These are phyloP conservation scores for Neurospora intermedia DNA, from an alignment of 495 filamentous ascomycete species.

Conservation along the genomic window DNA sequence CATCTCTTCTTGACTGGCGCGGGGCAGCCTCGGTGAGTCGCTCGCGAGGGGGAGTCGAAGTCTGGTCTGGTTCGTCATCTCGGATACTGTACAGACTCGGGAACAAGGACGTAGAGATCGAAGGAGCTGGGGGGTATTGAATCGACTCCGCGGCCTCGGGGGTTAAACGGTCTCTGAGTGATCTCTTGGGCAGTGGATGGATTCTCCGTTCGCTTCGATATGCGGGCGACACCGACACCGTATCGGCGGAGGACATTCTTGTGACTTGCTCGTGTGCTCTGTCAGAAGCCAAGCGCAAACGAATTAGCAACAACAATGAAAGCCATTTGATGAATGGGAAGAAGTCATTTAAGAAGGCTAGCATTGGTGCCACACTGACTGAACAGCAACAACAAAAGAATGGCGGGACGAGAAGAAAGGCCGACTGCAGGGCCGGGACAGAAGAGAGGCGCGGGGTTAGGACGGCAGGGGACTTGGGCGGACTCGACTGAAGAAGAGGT, in stretches of 20 bases:
- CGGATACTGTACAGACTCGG: constrained; percentile 52
- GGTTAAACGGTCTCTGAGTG: constrained; percentile 73
- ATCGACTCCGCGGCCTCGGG: constrained; percentile 75
- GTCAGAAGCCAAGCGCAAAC: constrained; percentile 2
- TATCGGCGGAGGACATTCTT: constrained; percentile 53
- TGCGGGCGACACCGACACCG: constrained; percentile 64
- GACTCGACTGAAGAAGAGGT: background rate
- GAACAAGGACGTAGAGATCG: constrained; percentile 59
- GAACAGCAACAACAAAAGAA: background rate
- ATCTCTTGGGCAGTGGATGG: constrained; percentile 80
- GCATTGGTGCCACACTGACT: background rate
- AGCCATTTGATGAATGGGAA: background rate
- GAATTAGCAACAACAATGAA: constrained; percentile 7
- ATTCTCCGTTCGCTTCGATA: constrained; percentile 60
- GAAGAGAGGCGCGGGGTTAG: background rate
- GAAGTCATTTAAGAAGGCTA: background rate
- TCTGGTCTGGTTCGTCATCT: constrained; percentile 22
- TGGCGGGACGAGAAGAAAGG: background rate
- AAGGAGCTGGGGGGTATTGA: constrained; percentile 63
- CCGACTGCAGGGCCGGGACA: background rate
- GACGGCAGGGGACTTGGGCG: background rate
- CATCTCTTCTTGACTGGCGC: constrained; percentile 18
- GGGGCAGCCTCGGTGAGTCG: constrained; percentile 16
- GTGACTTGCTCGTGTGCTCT: constrained; percentile 12
- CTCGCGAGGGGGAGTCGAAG: constrained; percentile 10